Percentiles rank a stretch among this genome's conserved stretches.
Evolutionary conservation across 441 rosid species (phyloP).

Genomic region (Adansonia grandidieri): DNA sequence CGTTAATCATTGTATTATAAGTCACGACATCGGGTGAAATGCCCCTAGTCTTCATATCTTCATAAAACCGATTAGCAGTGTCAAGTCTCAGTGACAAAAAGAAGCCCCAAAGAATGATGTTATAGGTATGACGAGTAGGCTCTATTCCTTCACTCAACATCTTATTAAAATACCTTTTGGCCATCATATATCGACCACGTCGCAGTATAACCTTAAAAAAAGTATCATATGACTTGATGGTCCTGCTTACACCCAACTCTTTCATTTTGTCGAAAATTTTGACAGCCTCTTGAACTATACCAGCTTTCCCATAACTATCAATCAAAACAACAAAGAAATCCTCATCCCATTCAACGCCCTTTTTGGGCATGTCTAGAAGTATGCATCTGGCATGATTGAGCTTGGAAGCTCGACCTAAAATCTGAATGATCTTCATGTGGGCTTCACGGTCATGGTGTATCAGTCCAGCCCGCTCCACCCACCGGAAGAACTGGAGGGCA

Average conservation of each 20-base stretch:
- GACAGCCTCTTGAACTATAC: slow-evolving; percentile 90
- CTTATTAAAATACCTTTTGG: slow-evolving; percentile 77
- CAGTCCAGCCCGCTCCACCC: slow-evolving; percentile 88
- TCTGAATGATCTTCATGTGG: slow-evolving; percentile 76
- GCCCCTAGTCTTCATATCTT: slow-evolving; percentile 79
- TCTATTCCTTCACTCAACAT: slow-evolving; percentile 79
- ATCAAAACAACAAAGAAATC: slow-evolving; percentile 74
- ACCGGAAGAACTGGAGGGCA: slow-evolving; percentile 89
- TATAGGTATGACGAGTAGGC: slow-evolving; percentile 75
- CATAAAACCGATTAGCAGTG: slow-evolving; percentile 76
- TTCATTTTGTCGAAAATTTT: slow-evolving; percentile 79
- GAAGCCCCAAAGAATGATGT: slow-evolving; percentile 88
- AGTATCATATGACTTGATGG: slow-evolving; percentile 65
- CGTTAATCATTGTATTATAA: slow-evolving; percentile 80
- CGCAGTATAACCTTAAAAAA: slow-evolving; percentile 78
- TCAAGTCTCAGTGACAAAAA: slow-evolving; percentile 70
- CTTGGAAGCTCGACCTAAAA: slow-evolving; percentile 66
- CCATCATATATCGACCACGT: slow-evolving; percentile 91
- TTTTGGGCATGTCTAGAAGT: slow-evolving; percentile 83
- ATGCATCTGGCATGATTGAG: slow-evolving; percentile 87
- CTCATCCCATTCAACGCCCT: slow-evolving; percentile 82
- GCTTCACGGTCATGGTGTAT: slow-evolving; percentile 74
- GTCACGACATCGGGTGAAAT: slow-evolving; percentile 70
- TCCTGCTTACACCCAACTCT: slow-evolving; percentile 80
- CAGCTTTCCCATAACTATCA: slow-evolving; percentile 81